Conservation (phyloP, 192 early-diverging fungal species). For the Dissophora globulifera region DNA sequence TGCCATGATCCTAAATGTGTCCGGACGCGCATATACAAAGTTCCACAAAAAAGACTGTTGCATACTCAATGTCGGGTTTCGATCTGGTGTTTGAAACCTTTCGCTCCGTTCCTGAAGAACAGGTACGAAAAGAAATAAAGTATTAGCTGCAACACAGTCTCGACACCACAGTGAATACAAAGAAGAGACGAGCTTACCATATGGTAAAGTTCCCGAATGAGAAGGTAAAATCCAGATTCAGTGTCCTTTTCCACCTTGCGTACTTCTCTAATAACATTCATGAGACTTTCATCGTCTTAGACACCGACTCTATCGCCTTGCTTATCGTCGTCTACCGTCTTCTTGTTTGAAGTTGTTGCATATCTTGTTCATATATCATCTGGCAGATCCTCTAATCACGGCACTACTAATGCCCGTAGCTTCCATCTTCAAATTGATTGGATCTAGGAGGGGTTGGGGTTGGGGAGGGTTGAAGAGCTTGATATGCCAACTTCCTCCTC, state of each 20-base stretch:
- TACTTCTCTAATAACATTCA: slow-evolving; percentile 9
- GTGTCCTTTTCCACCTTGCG: slow-evolving; percentile 10
- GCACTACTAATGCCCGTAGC: no score
- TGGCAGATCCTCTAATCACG: no score
- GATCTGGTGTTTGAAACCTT: slow-evolving; percentile 15
- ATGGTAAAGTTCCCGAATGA: slow-evolving; percentile 24
- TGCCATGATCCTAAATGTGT: slow-evolving; percentile 26
- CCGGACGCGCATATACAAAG: slow-evolving; percentile 21
- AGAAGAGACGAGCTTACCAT: slow-evolving; percentile 21
- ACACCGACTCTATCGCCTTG: slow-evolving; percentile 9
- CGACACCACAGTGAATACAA: slow-evolving; percentile 14
- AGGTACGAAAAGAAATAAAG: slow-evolving; percentile 4
- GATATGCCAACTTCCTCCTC: slow-evolving; percentile 13
- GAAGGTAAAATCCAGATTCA: slow-evolving; percentile 26
- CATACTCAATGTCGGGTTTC: slow-evolving; percentile 10
- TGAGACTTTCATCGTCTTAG: slow-evolving; percentile 10
- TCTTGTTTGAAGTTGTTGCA: no score
- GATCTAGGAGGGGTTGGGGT: slow-evolving; percentile 17
- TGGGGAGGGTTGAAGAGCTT: slow-evolving; percentile 9
- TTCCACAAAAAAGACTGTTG: slow-evolving; percentile 25
- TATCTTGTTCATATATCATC: no score
- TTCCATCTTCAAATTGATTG: slow-evolving; percentile 13
- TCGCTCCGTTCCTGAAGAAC: slow-evolving; percentile 10
- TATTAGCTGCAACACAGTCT: slow-evolving; percentile 12
- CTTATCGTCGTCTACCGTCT: slow-evolving; percentile 14